Evolutionary conservation across 2,329 filamentous ascomycete genomes (phyloP), one percentile per base, ranked within the genome.

Genomic region (Geosmithia putterillii): DNA sequence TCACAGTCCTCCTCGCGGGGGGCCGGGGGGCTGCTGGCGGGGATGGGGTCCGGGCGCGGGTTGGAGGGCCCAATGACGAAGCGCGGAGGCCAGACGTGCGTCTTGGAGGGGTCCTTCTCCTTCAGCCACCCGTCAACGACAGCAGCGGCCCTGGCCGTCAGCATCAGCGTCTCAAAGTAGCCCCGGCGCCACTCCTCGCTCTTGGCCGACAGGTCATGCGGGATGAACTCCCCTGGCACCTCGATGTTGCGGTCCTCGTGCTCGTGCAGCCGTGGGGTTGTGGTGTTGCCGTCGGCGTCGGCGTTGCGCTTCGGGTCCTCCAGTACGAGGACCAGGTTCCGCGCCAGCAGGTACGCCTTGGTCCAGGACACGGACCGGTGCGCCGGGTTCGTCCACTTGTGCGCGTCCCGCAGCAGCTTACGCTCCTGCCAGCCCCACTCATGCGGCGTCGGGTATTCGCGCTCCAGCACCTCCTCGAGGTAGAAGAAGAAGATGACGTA

Each of bases 21-120:
- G 1, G 83, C 73, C 44, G 71, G 69, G 43, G 69, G 67, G 45
- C 75, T 72, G 12, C 79, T 79, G 1, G 75, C 71, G 0, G 83
- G 79, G 36, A 88, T 72, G 0, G 86, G 86, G 51, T 73, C 76
- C 1, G 88, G 88, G 45, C 79, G 71, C 1, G 86, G 86, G 58
- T 95, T 95, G 4, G 85, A 87, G 1, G 87, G 86, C 0, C 88
- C 88, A 41, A 84, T 72, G 43, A 95, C 77, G 48, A 83, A 79
- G 39, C 85, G 79, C 6, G 76, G 73, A 0, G 85, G 79, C 50
- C 86, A 90, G 23, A 83, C 73, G 21, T 22, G 19, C 15, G 35
- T 46, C 22, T 34, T 40, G 20, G 73, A 71, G 48, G 79, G 71
- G 8, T 73, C 81, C 38, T 63, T 77, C 59, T 94, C 87, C 38